Evolutionary conservation across 2,329 filamentous ascomycete species (phyloP).

Genomic region (Exophiala lecanii-corni): DNA sequence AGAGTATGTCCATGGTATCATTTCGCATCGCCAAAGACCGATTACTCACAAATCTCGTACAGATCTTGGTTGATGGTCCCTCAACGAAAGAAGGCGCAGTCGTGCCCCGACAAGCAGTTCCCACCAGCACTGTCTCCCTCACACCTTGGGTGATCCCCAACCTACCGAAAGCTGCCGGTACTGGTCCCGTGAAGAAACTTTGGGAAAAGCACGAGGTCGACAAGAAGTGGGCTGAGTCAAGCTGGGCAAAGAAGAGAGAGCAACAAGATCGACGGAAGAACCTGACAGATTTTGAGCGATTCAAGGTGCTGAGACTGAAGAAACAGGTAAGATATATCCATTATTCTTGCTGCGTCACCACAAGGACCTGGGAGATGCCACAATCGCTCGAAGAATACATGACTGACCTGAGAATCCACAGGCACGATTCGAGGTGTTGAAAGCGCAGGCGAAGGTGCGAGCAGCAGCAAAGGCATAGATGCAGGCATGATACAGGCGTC

Average conservation of each 20-base stretch:
- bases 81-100: constrained; percentile 72
- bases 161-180: constrained; percentile 79
- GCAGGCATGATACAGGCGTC: constrained; percentile 19
- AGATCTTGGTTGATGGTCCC: constrained; percentile 96
- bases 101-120: constrained; percentile 80
- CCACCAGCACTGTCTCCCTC: constrained; percentile 79
- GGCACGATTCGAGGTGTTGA: constrained; percentile 92
- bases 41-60: constrained; percentile 28
- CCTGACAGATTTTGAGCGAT: constrained; percentile 97
- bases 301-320: constrained; percentile 99
- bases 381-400: too few species aligned
- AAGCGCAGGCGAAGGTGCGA: constrained; percentile 91
- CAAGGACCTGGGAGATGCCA: too few species aligned
- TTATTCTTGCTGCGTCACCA: too few species aligned
- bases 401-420: constrained; percentile 30
- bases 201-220: constrained; percentile 94
- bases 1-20: constrained; percentile 67
- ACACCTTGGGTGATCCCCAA: constrained; percentile 83
- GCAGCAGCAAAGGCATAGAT: constrained; percentile 60
- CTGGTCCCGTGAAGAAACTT: constrained; percentile 73
- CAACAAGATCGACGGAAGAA: constrained; percentile 81
- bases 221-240: constrained; percentile 83
- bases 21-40: constrained; percentile 1
- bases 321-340: constrained; percentile 72
- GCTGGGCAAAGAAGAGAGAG: constrained; percentile 90